A percentile compares a stretch with the other conserved stretches of the same genome.
These are phyloP conservation scores for Erythrobasidium hasegawianum DNA, from an alignment of 1,284 basidiomycete species.

Conservation along the genomic window DNA sequence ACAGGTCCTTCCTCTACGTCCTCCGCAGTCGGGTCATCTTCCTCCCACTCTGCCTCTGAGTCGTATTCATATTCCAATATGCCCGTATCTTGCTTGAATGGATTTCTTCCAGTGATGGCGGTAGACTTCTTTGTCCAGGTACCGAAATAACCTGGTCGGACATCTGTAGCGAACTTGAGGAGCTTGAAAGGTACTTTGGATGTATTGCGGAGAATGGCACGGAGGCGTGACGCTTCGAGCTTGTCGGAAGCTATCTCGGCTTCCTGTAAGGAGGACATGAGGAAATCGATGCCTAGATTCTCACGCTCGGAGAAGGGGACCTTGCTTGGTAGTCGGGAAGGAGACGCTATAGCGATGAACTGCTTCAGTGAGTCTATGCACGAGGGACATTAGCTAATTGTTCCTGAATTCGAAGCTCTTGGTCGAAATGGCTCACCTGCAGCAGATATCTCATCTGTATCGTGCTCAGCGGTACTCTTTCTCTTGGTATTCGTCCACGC, in stretches of 20 bases:
- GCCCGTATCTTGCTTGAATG: slow-evolving; percentile 65
- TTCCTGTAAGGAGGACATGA: slow-evolving; percentile 62
- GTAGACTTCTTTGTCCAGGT: slow-evolving; percentile 75
- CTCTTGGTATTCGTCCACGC: slow-evolving; percentile 64
- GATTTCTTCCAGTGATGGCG: slow-evolving; percentile 66
- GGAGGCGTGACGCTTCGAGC: slow-evolving; percentile 58
- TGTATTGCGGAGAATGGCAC: slow-evolving; percentile 59
- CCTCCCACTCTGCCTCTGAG: slow-evolving; percentile 81
- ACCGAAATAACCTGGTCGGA: slow-evolving; percentile 76
- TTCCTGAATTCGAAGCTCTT: neutral
- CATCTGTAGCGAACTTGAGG: slow-evolving; percentile 65
- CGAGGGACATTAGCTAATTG: neutral
- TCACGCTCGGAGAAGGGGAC: slow-evolving; percentile 30
- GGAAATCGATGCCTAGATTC: slow-evolving; percentile 54
- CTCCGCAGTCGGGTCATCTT: slow-evolving; percentile 64
- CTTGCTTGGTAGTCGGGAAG: slow-evolving; percentile 43
- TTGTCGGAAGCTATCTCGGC: slow-evolving; percentile 70
- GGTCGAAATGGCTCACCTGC: slow-evolving; percentile 9
- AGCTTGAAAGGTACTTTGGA: slow-evolving; percentile 63
- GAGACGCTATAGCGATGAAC: slow-evolving; percentile 46
- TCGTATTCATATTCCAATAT: slow-evolving; percentile 76
- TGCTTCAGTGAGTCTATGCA: slow-evolving; percentile 30
- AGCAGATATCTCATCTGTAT: slow-evolving; percentile 46
- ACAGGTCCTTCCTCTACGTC: slow-evolving; percentile 52
- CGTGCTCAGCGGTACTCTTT: slow-evolving; percentile 49